phyloP scores from a whole-genome alignment of 306 rosid species.

The barrel medic (Medicago truncatula) region DNA sequence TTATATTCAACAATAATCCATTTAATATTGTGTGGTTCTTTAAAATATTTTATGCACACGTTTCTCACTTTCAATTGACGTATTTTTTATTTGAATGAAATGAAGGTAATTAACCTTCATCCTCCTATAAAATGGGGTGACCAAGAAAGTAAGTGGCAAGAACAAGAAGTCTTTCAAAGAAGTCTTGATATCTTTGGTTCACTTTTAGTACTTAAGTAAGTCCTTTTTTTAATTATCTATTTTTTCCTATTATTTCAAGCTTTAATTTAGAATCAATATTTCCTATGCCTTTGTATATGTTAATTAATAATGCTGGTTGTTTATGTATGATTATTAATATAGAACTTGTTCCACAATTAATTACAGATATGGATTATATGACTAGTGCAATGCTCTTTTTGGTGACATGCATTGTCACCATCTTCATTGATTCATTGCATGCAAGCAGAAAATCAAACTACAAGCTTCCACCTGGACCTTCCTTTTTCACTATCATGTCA shows the following conservation, averaged over 20 bases:
- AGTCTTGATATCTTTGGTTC: neutral
- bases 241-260: neutral
- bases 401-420: neutral
- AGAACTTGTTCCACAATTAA: neutral
- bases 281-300: neutral
- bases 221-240: neutral
- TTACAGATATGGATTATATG: neutral
- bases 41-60: too few relatives aligned
- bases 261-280: neutral
- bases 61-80: neutral
- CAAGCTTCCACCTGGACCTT: constrained; percentile 44
- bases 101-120: neutral
- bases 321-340: too few relatives aligned
- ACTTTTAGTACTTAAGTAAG: neutral
- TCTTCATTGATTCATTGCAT: neutral
- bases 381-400: neutral
- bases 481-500: constrained; percentile 8
- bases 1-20: neutral
- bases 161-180: neutral
- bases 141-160: neutral
- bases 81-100: neutral
- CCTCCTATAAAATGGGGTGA: neutral
- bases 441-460: neutral
- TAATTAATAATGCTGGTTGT: neutral
- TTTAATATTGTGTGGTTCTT: neutral